Conservation (phyloP, 2,329 filamentous ascomycete species). For the Xylariaceae sp. region DNA sequence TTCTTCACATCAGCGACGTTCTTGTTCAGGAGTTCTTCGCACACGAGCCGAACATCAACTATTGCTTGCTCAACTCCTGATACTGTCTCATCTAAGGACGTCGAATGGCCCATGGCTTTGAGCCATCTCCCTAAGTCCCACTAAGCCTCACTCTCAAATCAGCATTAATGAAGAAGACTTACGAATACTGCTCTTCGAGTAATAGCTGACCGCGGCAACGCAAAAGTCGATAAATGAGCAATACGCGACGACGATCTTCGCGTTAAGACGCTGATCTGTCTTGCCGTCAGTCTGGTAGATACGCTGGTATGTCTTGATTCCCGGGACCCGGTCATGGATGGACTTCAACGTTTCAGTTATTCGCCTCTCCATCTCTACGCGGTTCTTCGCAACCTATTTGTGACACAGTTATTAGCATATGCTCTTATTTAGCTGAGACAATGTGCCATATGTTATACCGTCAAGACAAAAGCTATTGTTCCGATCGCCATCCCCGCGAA, state of each 20-base stretch:
- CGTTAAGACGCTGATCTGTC: not conserved
- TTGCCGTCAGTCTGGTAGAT: conserved; percentile 1
- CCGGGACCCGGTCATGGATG: conserved; percentile 2
- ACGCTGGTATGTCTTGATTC: conserved; percentile 1
- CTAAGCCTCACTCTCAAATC: too few relatives aligned
- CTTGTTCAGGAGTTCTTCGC: conserved; percentile 2
- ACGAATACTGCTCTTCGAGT: conserved; percentile 1
- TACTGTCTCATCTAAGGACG: not conserved
- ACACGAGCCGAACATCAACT: conserved; percentile 3
- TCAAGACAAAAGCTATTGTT: too few relatives aligned
- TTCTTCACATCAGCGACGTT: conserved; percentile 1
- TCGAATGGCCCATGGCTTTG: not conserved
- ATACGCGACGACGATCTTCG: not conserved
- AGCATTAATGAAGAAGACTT: not conserved
- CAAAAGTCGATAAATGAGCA: conserved; percentile 1
- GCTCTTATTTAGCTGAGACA: too few relatives aligned
- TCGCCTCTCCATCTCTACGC: not conserved
- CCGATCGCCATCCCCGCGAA: too few relatives aligned
- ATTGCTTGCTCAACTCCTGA: conserved; percentile 1
- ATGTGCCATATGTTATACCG: not conserved
- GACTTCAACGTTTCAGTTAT: not conserved
- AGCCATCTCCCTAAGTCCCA: too few relatives aligned
- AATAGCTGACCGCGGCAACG: not conserved
- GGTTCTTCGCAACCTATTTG: not conserved
- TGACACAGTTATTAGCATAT: too few relatives aligned